These are phyloP conservation scores for Dendrocalamus sinicus DNA, from an alignment of 176 grass and related monocot genomes.

Conservation along the genomic window DNA sequence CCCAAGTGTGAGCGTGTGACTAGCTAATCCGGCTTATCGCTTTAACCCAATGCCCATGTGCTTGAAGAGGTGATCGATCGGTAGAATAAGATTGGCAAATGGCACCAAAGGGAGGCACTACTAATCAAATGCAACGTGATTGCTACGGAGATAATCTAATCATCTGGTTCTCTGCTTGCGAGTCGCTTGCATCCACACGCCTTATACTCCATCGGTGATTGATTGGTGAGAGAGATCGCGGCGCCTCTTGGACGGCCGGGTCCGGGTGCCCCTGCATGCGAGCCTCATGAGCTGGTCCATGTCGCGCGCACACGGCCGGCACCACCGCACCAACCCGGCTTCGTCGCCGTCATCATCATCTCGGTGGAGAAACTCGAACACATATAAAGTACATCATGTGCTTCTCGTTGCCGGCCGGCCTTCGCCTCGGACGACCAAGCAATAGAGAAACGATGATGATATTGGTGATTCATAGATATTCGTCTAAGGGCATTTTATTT, in stretches of 20 bases:
- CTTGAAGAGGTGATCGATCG: not conserved
- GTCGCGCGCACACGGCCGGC: conserved; percentile 26
- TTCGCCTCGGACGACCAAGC: not conserved
- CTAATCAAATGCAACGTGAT: conserved; percentile 22
- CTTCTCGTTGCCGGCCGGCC: not conserved
- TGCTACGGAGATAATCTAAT: conserved; percentile 4
- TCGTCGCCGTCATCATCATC: conserved; percentile 22
- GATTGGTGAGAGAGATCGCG: not conserved
- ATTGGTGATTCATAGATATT: not conserved
- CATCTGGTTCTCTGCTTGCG: not conserved
- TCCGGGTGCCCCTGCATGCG: conserved; percentile 31
- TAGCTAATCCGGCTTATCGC: not conserved
- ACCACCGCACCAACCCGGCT: not conserved
- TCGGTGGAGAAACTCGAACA: not conserved
- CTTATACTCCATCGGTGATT: not conserved
- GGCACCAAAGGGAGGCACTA: not conserved
- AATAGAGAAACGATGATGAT: not conserved
- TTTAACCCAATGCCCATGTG: conserved; percentile 42
- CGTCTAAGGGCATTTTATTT: not conserved
- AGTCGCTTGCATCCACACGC: conserved; percentile 35
- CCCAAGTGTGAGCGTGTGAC: not conserved
- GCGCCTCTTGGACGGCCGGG: not conserved
- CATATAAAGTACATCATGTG: conserved; percentile 5
- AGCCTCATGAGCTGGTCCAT: conserved; percentile 46
- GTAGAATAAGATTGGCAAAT: not conserved